These are phyloP conservation scores for Trichosporon faecale DNA, from an alignment of 1,284 basidiomycete genomes.

Conservation along the genomic window DNA sequence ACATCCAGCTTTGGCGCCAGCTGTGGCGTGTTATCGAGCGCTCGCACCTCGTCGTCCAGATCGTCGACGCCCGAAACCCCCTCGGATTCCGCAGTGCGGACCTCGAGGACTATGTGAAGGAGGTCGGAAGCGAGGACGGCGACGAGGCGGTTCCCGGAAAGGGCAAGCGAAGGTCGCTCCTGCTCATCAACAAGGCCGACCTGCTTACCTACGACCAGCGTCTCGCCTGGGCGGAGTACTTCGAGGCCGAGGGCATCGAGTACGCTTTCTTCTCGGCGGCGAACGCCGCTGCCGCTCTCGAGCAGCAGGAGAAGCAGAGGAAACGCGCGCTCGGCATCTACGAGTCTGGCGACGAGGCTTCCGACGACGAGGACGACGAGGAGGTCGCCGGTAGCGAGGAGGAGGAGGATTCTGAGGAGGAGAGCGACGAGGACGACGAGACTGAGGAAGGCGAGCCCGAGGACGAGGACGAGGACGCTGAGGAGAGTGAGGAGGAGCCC, in stretches of 20 bases:
- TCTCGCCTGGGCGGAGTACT: slow-evolving; percentile 90
- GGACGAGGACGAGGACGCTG: slow-evolving; percentile 22
- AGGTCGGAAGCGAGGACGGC: slow-evolving; percentile 64
- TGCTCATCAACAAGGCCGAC: slow-evolving; percentile 97
- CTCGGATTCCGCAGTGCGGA: slow-evolving; percentile 87
- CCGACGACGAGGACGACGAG: slow-evolving; percentile 34
- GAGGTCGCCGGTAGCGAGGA: slow-evolving; percentile 29
- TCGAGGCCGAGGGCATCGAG: slow-evolving; percentile 72
- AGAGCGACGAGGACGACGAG: slow-evolving; percentile 29
- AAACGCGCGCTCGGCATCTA: slow-evolving; percentile 45
- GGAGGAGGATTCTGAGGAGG: slow-evolving; percentile 24
- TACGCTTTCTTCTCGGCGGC: slow-evolving; percentile 97
- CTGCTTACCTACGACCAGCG: slow-evolving; percentile 83
- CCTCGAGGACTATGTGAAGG: slow-evolving; percentile 79
- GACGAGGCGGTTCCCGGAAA: slow-evolving; percentile 64
- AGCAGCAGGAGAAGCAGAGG: slow-evolving; percentile 58
- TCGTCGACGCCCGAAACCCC: slow-evolving; percentile 92
- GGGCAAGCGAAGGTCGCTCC: slow-evolving; percentile 67
- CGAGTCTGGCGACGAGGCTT: slow-evolving; percentile 30
- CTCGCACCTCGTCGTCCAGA: slow-evolving; percentile 89
- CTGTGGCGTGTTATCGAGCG: slow-evolving; percentile 92
- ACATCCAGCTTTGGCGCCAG: slow-evolving; percentile 94
- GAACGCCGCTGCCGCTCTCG: slow-evolving; percentile 79
- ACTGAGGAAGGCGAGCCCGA: slow-evolving; percentile 38
- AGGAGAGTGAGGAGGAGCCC: slow-evolving; percentile 25